Conservation (phyloP, 1,284 basidiomycete species). For the Malassezia slooffiae region DNA sequence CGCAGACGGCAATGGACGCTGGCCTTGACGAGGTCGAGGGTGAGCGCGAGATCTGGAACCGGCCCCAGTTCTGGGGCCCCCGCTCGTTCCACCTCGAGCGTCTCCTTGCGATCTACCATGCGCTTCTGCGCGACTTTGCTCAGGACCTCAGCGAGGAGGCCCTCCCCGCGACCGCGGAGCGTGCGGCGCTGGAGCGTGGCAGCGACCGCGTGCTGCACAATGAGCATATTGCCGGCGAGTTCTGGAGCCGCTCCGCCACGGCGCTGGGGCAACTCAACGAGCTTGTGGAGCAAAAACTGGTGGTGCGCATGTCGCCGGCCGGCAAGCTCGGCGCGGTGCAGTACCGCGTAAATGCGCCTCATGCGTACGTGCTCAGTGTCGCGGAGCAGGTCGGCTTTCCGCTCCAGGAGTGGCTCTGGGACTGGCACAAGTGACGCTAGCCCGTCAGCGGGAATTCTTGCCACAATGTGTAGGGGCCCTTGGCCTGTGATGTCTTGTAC, state of each 20-base stretch:
- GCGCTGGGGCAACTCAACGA: slow-evolving; percentile 9
- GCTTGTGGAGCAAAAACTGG: slow-evolving; percentile 9
- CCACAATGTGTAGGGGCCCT: slow-evolving; percentile 10
- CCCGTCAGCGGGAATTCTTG: background rate
- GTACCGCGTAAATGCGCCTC: slow-evolving; percentile 14
- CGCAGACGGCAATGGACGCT: slow-evolving; percentile 12
- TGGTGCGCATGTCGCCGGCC: slow-evolving; percentile 15
- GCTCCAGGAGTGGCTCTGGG: slow-evolving; percentile 8
- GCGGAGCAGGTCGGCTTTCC: slow-evolving; percentile 14
- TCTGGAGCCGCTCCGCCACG: slow-evolving; percentile 14
- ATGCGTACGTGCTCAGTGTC: slow-evolving; percentile 3
- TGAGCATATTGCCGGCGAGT: slow-evolving; percentile 15
- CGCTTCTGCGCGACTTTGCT: slow-evolving; percentile 59
- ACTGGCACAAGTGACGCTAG: slow-evolving; percentile 4
- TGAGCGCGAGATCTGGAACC: slow-evolving; percentile 53
- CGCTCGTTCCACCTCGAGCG: slow-evolving; percentile 69
- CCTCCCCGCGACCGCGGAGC: slow-evolving; percentile 8
- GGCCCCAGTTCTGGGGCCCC: slow-evolving; percentile 70
- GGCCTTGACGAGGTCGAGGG: slow-evolving; percentile 13
- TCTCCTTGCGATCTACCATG: slow-evolving; percentile 68
- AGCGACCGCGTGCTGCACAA: slow-evolving; percentile 4
- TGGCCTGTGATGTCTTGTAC: slow-evolving; percentile 7
- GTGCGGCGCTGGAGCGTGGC: slow-evolving; percentile 5
- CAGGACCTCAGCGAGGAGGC: slow-evolving; percentile 16
- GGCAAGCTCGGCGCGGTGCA: slow-evolving; percentile 13